Evolutionary conservation across 331 rosid genomes (phyloP).

Genomic region (Malus hybrid): DNA sequence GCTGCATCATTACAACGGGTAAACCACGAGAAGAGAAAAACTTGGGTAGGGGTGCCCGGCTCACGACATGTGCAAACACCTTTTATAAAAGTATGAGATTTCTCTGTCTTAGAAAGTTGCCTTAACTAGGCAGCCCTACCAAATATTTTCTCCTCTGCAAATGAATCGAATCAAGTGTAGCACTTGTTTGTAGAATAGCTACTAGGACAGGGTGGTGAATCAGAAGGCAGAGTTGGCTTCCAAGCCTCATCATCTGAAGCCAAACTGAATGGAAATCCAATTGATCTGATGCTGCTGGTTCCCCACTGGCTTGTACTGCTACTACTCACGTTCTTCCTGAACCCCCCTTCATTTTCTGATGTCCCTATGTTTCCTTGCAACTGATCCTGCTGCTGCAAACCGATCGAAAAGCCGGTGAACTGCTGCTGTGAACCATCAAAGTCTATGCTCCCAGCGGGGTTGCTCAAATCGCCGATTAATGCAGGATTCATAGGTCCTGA

Average conservation of each 20-base stretch:
- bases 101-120: no score
- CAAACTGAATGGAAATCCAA: constrained; percentile 57
- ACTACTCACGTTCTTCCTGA: constrained; percentile 12
- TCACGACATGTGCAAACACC: neutral
- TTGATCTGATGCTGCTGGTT: constrained; percentile 16
- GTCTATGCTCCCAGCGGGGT: constrained; percentile 17
- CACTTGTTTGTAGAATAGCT: constrained; percentile 43
- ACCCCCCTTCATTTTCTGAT: constrained; percentile 1
- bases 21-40: neutral
- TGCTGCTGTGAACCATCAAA: constrained; percentile 40
- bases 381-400: constrained; percentile 32
- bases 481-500: constrained; percentile 30
- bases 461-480: constrained; percentile 1
- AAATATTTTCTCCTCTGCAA: neutral
- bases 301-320: constrained; percentile 25
- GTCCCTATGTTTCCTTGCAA: constrained; percentile 23
- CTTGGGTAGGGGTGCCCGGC: neutral
- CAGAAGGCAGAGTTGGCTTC: constrained; percentile 41
- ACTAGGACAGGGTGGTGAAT: constrained; percentile 36
- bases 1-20: neutral
- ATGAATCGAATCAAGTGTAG: constrained; percentile 20
- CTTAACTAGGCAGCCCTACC: neutral
- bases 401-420: constrained; percentile 31
- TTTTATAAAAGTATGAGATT: no score
- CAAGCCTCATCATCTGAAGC: constrained; percentile 44